Conservation (phyloP, 768 basidiomycete species). For the Royoungia palumana region DNA sequence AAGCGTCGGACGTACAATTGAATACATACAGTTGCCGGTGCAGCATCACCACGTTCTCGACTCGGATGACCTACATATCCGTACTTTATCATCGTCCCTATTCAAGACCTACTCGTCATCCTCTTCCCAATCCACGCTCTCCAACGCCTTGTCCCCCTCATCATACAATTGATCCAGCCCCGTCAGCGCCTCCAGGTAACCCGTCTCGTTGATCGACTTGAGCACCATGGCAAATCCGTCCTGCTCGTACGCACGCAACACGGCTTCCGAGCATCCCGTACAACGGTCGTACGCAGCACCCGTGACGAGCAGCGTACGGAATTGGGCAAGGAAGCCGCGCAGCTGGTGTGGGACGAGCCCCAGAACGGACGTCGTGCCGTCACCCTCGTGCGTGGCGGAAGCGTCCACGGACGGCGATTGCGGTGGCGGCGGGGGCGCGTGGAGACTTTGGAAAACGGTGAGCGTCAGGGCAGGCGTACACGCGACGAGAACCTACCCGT, state of each 20-base stretch:
- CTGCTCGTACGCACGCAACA: constrained; percentile 77
- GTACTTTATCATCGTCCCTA: too few species aligned
- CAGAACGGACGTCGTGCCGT: constrained; percentile 51
- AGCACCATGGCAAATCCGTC: constrained; percentile 78
- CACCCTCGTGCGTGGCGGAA: constrained; percentile 11
- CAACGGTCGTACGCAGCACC: constrained; percentile 86
- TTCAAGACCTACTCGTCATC: constrained; percentile 31
- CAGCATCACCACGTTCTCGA: too few species aligned
- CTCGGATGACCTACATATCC: too few species aligned
- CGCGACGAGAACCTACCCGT: constrained; percentile 53
- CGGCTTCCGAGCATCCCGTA: constrained; percentile 85
- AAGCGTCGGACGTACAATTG: too few species aligned
- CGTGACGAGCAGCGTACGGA: constrained; percentile 77
- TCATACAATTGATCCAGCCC: constrained; percentile 75
- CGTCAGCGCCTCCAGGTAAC: constrained; percentile 70
- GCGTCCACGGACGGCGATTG: constrained; percentile 7
- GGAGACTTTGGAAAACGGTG: constrained; percentile 38
- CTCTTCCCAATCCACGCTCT: constrained; percentile 76
- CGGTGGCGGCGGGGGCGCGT: constrained; percentile 71
- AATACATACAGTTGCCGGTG: too few species aligned
- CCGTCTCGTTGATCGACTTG: constrained; percentile 77
- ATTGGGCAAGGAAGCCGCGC: constrained; percentile 85
- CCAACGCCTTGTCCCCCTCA: constrained; percentile 70
- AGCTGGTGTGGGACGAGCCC: constrained; percentile 94
- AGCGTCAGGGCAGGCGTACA: background rate